These are phyloP conservation scores for Arabis hirsuta DNA, from an alignment of 345 rosid species.

Conservation along the genomic window DNA sequence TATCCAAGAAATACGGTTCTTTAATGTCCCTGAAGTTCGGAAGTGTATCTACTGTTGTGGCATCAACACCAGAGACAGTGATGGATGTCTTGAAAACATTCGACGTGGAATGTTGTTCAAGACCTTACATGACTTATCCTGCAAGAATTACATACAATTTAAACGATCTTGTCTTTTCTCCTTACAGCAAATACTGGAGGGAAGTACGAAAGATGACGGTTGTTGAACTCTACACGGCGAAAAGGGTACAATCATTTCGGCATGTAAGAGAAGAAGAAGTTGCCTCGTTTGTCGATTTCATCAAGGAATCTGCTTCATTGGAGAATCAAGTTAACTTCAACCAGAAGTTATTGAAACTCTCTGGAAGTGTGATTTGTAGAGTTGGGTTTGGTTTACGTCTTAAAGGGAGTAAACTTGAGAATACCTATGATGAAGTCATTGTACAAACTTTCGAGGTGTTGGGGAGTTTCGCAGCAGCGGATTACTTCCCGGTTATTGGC, in stretches of 20 bases:
- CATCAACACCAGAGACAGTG: slow-evolving; percentile 53
- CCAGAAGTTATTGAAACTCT: slow-evolving; percentile 32
- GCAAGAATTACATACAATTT: slow-evolving; percentile 41
- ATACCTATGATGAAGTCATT: slow-evolving; percentile 43
- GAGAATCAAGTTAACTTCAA: slow-evolving; percentile 38
- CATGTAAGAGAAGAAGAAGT: slow-evolving; percentile 48
- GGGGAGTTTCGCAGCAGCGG: slow-evolving; percentile 42
- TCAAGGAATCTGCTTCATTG: slow-evolving; percentile 37
- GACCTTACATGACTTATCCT: slow-evolving; percentile 42
- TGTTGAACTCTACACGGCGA: slow-evolving; percentile 46
- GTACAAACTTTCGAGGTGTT: slow-evolving; percentile 31
- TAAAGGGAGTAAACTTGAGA: slow-evolving; percentile 39
- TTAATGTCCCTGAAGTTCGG: slow-evolving; percentile 55
- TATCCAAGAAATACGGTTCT: slow-evolving; percentile 53
- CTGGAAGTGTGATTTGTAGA: slow-evolving; percentile 43
- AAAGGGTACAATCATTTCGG: slow-evolving; percentile 46
- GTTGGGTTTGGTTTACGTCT: slow-evolving; percentile 47
- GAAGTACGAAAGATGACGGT: slow-evolving; percentile 46
- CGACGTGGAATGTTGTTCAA: slow-evolving; percentile 47
- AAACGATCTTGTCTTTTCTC: slow-evolving; percentile 43
- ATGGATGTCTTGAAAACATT: slow-evolving; percentile 45
- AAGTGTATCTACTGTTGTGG: slow-evolving; percentile 43
- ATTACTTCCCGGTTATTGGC: slow-evolving; percentile 48
- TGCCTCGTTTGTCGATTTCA: slow-evolving; percentile 26
- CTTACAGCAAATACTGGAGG: slow-evolving; percentile 45